phyloP scores from a whole-genome alignment of 2,329 filamentous ascomycete genomes.

The Penicillium hesseltinei region DNA sequence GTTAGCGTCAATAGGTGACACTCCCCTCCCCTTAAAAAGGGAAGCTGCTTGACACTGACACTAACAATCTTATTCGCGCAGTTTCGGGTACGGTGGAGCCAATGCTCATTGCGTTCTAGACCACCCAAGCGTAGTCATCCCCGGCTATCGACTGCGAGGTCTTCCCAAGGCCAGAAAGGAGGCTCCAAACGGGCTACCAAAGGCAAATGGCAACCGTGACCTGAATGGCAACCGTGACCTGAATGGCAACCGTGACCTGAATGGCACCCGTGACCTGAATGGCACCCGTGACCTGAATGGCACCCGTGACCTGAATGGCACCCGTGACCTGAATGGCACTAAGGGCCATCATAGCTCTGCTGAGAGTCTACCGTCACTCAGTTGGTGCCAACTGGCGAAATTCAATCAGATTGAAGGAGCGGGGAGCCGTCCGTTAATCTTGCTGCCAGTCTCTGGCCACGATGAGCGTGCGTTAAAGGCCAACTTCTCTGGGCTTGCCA shows the following conservation, averaged over 20 bases:
- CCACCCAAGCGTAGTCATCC: background rate
- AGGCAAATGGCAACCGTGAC: background rate
- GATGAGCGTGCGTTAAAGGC: background rate
- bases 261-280: too few species aligned
- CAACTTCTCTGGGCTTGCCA: background rate
- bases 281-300: too few species aligned
- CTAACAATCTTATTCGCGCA: too few species aligned
- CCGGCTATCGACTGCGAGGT: background rate
- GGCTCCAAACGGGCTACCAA: too few species aligned
- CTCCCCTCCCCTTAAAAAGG: too few species aligned
- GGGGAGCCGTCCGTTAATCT: background rate
- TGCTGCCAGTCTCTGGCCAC: background rate
- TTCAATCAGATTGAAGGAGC: background rate
- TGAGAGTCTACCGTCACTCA: too few species aligned
- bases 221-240: too few species aligned
- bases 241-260: too few species aligned
- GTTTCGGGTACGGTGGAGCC: conserved; percentile 10
- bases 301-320: too few species aligned
- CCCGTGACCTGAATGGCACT: too few species aligned
- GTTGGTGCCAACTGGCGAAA: background rate
- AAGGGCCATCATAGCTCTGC: background rate
- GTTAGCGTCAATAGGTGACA: conserved; percentile 19
- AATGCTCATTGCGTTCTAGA: conserved; percentile 13
- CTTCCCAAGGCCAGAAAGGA: too few species aligned
- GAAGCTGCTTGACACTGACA: too few species aligned